A percentile compares a stretch with the other conserved stretches of the same genome.
These are phyloP conservation scores for Cyclanthera cordifolia DNA, from an alignment of 306 rosid genomes.

Conservation along the genomic window DNA sequence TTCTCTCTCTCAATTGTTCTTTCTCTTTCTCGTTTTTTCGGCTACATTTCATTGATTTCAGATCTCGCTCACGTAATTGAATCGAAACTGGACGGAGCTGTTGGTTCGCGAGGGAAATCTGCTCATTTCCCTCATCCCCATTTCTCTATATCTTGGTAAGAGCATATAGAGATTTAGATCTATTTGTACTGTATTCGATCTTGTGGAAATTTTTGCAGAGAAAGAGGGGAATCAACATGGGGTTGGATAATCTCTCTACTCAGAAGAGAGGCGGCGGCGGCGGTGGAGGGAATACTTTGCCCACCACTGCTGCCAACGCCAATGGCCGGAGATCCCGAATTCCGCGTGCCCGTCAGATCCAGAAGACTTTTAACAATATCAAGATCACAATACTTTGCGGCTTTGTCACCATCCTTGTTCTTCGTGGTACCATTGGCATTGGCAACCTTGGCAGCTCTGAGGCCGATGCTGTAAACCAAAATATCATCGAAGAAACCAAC, in stretches of 20 bases:
- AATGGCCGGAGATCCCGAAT: constrained; percentile 18
- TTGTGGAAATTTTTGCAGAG: background rate
- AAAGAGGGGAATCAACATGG: constrained; percentile 27
- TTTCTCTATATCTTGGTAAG: background rate
- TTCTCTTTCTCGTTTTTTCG: no score
- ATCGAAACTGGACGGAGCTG: background rate
- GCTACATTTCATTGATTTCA: no score
- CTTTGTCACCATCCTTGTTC: constrained; percentile 88
- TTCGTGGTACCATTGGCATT: constrained; percentile 89
- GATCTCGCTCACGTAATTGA: no score
- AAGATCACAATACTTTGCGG: constrained; percentile 90
- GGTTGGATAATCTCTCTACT: constrained; percentile 34
- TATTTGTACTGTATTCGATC: background rate
- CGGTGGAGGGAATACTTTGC: constrained; percentile 19
- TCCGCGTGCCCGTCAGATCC: constrained; percentile 88
- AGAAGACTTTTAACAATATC: constrained; percentile 78
- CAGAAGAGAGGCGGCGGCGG: constrained; percentile 40
- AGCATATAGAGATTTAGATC: background rate
- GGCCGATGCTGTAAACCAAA: constrained; percentile 54
- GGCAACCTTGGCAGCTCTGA: constrained; percentile 57
- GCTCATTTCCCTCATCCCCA: background rate
- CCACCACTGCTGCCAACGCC: constrained; percentile 25
- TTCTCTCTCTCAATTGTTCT: no score
- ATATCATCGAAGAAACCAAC: constrained; percentile 64
- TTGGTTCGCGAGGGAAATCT: background rate